A percentile compares a stretch with the other conserved stretches of the same genome.
Evolutionary conservation across 225 moss, liverwort and hornwort genomes (phyloP).

Genomic region (Marchantia polymorpha): DNA sequence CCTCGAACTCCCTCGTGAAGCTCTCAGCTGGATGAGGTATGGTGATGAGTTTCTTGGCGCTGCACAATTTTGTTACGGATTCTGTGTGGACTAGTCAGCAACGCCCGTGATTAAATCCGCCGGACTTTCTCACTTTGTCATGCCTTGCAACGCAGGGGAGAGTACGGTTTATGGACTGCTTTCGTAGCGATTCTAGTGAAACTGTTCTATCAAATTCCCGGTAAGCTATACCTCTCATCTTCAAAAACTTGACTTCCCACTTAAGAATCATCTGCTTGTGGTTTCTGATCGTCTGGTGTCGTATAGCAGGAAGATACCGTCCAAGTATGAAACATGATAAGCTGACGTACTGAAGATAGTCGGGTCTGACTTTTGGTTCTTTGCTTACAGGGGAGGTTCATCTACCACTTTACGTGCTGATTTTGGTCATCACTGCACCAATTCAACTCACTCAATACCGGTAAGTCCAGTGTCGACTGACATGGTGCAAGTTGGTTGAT

Average conservation of each 20-base stretch:
- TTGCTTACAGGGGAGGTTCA: constrained; percentile 34
- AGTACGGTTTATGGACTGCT: constrained; percentile 43
- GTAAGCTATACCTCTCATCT: constrained; percentile 18
- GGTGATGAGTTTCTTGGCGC: background rate
- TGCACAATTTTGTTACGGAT: background rate
- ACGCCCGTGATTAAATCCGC: too few species aligned
- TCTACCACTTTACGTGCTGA: constrained; percentile 34
- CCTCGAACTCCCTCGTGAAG: constrained; percentile 35
- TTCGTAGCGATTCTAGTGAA: constrained; percentile 34
- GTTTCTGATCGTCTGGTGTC: too few species aligned
- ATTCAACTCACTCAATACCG: constrained; percentile 42
- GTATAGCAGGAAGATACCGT: too few species aligned
- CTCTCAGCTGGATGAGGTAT: constrained; percentile 38
- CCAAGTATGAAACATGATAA: too few species aligned
- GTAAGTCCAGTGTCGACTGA: background rate
- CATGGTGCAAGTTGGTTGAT: background rate
- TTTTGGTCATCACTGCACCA: constrained; percentile 42
- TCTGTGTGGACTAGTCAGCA: background rate
- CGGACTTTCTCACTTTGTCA: background rate
- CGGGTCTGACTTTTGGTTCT: background rate
- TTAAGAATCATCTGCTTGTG: too few species aligned
- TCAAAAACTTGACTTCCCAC: background rate
- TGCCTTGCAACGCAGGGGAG: constrained; percentile 29
- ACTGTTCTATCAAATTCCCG: constrained; percentile 45
- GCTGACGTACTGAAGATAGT: too few species aligned